Base-by-base conservation (phyloP, 352 stramenopile species). In the Phytophthora constricta region DNA sequence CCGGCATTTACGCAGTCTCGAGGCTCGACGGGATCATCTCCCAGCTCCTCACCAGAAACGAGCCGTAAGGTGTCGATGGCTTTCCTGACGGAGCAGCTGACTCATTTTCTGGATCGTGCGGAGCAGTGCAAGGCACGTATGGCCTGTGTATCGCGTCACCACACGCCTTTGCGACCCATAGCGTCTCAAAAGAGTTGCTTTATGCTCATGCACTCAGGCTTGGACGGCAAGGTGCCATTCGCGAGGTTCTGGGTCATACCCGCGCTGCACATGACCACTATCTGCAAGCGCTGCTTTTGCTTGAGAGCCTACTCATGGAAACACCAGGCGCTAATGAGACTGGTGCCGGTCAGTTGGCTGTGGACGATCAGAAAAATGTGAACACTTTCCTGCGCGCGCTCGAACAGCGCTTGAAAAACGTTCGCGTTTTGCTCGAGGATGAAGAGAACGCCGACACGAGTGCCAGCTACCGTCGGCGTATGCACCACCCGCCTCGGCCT, bases 181-280 rank as follows among this genome's bases (percentile, higher is more conserved):
- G 68, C 84, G 8, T 87, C 79, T 2, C 80, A 85, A 25, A 89
- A 46, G 82, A 91, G 45, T 33, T 92, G 22, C 34, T 92, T 41
- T 91, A 90, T 53, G 70, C 74, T 22, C 80, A 92, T 37, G 84
- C 81, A 2, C 71, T 92, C 47, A 80, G 80, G 31, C 63, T 91
- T 9, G 84, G 79, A 20, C 84, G 85, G 26, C 77, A 93, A 61
- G 82, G 74, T 1, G 82, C 84, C 1, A 79, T 93, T 27, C 83
- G 89, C 26, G 82, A 91, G 74, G 84, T 91, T 39, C 70, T 93
- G 16, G 82, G 84, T 11, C 84, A 91, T 48, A 76, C 68, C 27
- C 78, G 68, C 23, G 59, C 70, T 19, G 76, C 82, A 20, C 84
- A 88, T 50, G 79, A 91, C 48, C 70, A 85, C 20, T 89, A 91